phyloP scores from a whole-genome alignment of 2,329 filamentous ascomycete genomes.

The Xylariaceae sp. region DNA sequence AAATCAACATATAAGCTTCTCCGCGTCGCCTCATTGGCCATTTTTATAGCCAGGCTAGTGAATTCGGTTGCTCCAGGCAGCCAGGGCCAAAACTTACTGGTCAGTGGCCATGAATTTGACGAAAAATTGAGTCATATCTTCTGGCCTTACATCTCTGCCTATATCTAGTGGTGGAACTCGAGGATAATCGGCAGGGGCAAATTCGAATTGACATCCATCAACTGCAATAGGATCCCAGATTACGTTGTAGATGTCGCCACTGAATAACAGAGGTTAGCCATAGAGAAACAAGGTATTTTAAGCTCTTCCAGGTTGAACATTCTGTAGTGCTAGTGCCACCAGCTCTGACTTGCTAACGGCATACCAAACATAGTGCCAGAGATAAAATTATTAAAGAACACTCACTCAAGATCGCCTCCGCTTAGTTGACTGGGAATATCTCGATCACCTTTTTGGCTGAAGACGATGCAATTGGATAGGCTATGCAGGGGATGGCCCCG shows the following conservation, averaged over 20 bases:
- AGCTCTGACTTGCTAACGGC: too few species aligned
- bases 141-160: slow-evolving; percentile 59
- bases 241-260: slow-evolving; percentile 78
- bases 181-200: slow-evolving; percentile 73
- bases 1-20: neutral
- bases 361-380: neutral
- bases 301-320: neutral
- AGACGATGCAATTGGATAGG: slow-evolving; percentile 77
- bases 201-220: slow-evolving; percentile 45
- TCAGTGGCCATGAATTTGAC: slow-evolving; percentile 55
- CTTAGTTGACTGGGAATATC: slow-evolving; percentile 81
- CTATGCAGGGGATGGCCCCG: slow-evolving; percentile 62
- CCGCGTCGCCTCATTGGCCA: neutral
- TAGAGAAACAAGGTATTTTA: slow-evolving; percentile 42
- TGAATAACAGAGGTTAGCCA: slow-evolving; percentile 1
- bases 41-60: neutral
- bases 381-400: neutral
- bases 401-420: slow-evolving; percentile 71
- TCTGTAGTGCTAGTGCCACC: neutral
- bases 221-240: slow-evolving; percentile 70
- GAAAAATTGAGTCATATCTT: slow-evolving; percentile 82
- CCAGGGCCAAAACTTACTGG: slow-evolving; percentile 32
- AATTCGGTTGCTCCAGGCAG: neutral
- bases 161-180: slow-evolving; percentile 62
- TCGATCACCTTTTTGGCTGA: slow-evolving; percentile 71